These are phyloP conservation scores for Diaporthe sp. DNA, from an alignment of 2,329 filamentous ascomycete genomes.

Conservation along the genomic window DNA sequence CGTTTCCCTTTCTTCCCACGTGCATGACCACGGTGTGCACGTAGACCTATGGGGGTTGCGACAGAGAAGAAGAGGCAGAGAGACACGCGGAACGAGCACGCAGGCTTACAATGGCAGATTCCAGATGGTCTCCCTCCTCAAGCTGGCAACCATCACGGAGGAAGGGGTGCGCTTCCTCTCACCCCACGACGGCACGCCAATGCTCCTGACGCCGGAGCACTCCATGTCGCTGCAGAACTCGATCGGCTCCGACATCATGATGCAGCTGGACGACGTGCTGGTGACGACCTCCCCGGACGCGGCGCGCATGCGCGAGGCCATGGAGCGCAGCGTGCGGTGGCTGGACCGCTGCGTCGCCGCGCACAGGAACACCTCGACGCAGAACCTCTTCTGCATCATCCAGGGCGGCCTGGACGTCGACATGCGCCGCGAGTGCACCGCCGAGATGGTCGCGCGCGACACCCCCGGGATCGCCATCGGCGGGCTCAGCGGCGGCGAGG, in stretches of 20 bases:
- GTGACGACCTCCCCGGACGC: slow-evolving; percentile 94
- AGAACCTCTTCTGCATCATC: slow-evolving; percentile 99
- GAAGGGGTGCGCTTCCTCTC: slow-evolving; percentile 96
- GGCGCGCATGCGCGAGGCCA: slow-evolving; percentile 90
- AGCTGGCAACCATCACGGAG: slow-evolving; percentile 94
- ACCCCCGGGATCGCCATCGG: slow-evolving; percentile 98
- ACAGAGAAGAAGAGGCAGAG: background rate
- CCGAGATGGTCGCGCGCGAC: slow-evolving; percentile 88
- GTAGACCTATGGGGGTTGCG: background rate
- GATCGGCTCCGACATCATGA: slow-evolving; percentile 98
- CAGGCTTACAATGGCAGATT: slow-evolving; percentile 72
- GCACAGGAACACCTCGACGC: slow-evolving; percentile 84
- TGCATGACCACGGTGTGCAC: background rate
- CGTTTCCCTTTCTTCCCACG: background rate
- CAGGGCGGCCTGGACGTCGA: slow-evolving; percentile 94
- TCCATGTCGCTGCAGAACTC: slow-evolving; percentile 96
- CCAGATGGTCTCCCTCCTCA: slow-evolving; percentile 97
- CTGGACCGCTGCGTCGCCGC: slow-evolving; percentile 94
- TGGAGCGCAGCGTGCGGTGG: slow-evolving; percentile 95
- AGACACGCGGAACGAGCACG: background rate
- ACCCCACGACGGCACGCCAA: slow-evolving; percentile 93
- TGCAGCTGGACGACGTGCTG: slow-evolving; percentile 99
- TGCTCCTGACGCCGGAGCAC: slow-evolving; percentile 97
- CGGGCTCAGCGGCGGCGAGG: slow-evolving; percentile 93
- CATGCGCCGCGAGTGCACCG: slow-evolving; percentile 85